A percentile compares a stretch with the other conserved stretches of the same genome.
Evolutionary conservation across 495 filamentous ascomycete species (phyloP).

Genomic region (Tirmania nivea): DNA sequence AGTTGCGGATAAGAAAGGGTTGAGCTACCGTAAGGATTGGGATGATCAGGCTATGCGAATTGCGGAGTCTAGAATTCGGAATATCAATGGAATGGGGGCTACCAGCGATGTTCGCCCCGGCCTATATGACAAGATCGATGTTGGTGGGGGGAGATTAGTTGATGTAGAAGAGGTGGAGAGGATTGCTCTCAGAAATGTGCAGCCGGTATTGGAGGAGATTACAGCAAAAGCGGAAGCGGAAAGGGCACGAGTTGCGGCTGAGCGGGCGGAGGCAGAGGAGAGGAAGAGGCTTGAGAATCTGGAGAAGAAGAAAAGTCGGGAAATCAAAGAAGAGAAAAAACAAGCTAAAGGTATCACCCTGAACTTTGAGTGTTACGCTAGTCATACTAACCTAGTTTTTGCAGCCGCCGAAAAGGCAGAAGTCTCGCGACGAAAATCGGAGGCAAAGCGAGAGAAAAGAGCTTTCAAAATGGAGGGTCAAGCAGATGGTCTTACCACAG

Average conservation of each 20-base stretch:
- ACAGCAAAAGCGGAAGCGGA: constrained; percentile 49
- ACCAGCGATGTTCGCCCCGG: constrained; percentile 7
- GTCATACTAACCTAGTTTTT: too few relatives aligned
- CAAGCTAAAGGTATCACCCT: constrained; percentile 3
- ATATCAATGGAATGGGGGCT: constrained; percentile 1
- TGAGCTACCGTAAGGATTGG: constrained; percentile 6
- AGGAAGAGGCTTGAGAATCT: constrained; percentile 20
- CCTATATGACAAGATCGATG: constrained; percentile 43
- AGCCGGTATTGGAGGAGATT: constrained; percentile 82
- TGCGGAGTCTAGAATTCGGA: constrained; percentile 3
- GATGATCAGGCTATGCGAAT: constrained; percentile 3
- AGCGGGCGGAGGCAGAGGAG: constrained; percentile 28
- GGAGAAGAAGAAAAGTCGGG: constrained; percentile 24
- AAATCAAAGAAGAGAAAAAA: constrained; percentile 26
- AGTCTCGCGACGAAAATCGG: too few relatives aligned
- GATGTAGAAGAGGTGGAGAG: constrained; percentile 58
- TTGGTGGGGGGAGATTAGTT: constrained; percentile 64
- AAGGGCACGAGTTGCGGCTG: constrained; percentile 35
- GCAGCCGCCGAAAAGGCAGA: too few relatives aligned
- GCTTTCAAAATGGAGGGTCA: too few relatives aligned
- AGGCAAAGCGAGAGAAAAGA: too few relatives aligned
- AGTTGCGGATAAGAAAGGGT: constrained; percentile 11
- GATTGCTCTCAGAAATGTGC: constrained; percentile 58
- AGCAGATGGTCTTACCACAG: too few relatives aligned
- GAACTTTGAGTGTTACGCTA: neutral